Base-by-base conservation (phyloP, 345 rosid genomes). In the Turnera subulata region DNA sequence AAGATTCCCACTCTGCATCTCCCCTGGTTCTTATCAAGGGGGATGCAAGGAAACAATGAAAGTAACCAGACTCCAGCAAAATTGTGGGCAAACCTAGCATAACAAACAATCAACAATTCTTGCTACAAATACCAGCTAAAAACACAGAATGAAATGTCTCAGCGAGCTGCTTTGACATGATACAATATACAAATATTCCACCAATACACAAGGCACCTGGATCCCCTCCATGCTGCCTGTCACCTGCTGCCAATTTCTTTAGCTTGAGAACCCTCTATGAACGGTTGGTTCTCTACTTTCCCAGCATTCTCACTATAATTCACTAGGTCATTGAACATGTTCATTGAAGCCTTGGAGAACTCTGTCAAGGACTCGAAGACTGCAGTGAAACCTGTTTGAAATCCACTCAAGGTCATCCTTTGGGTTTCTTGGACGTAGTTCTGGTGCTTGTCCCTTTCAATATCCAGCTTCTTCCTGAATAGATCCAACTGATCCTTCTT, bases 121-220 rank as follows among this genome's bases (percentile, higher is more conserved):
- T 51, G 35, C 19, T 26, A 45, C 19, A 11, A 26, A 74, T 15
- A 49, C 65, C 44, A n/a, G 49, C 51, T 32, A 38, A 59, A 53
- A 61, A 25, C 19, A 45, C 39, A 40, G 20, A 57, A 15, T 62
- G 55, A 64, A 21, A 35, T 26, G 83, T 69, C 86, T 74, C 79
- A 69, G 88, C 86, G 62, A 78, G 85, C 63, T 57, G 86, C 85
- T 80, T 80, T 49, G 69, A 78, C 85, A 33, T 26, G 59, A 59
- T 51, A 35, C 40, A 64, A 76, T 66, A 45, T 75, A 74, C 78
- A 78, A 37, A 53, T 39, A 60, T 19, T 53, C 22, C 70, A 43
- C 15, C 21, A 37, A 53, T 38, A 9, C 46, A 23, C 0, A n/a
- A n/a, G 19, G 32, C 42, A 55, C 40, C 46, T 16, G 48, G 46